These are phyloP conservation scores for Candida awuae DNA, from an alignment of 805 yeast species.

Conservation along the genomic window DNA sequence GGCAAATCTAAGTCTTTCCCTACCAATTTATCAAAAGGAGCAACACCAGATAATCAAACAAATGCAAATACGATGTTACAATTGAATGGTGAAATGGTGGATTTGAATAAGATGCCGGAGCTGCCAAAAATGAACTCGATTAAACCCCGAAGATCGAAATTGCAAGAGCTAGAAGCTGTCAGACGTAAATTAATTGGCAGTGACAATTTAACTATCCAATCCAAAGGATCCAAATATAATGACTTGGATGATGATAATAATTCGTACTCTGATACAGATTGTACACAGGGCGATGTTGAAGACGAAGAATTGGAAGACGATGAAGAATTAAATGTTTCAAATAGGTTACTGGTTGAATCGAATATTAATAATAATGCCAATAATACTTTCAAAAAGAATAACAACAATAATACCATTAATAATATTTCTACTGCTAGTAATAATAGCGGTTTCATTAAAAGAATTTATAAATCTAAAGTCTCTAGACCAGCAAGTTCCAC, in stretches of 20 bases:
- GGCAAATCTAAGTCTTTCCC: conserved; percentile 11
- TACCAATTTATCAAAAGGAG: background rate
- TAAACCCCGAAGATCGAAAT: background rate
- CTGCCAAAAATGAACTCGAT: conserved; percentile 5
- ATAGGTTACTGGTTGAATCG: too few relatives aligned
- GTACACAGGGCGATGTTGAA: conserved; percentile 1
- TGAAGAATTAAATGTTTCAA: too few relatives aligned
- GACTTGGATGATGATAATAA: background rate
- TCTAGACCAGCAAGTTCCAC: conserved; percentile 5
- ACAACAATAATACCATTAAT: too few relatives aligned
- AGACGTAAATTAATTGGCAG: conserved; percentile 10
- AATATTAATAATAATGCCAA: too few relatives aligned
- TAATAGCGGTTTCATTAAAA: too few relatives aligned
- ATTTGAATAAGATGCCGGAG: conserved; percentile 4
- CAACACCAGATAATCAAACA: too few relatives aligned
- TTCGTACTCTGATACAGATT: too few relatives aligned
- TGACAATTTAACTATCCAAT: background rate
- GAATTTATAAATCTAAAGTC: too few relatives aligned
- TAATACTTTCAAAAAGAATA: too few relatives aligned
- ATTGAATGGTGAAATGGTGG: conserved; percentile 4
- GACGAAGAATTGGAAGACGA: conserved; percentile 2
- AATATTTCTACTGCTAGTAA: too few relatives aligned
- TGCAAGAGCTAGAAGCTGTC: conserved; percentile 6
- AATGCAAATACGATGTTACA: too few relatives aligned
- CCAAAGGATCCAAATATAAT: background rate